Evolutionary conservation across 2,329 filamentous ascomycete genomes (phyloP), one percentile per base, ranked within the genome.

Genomic region (Alternaria brassicae): DNA sequence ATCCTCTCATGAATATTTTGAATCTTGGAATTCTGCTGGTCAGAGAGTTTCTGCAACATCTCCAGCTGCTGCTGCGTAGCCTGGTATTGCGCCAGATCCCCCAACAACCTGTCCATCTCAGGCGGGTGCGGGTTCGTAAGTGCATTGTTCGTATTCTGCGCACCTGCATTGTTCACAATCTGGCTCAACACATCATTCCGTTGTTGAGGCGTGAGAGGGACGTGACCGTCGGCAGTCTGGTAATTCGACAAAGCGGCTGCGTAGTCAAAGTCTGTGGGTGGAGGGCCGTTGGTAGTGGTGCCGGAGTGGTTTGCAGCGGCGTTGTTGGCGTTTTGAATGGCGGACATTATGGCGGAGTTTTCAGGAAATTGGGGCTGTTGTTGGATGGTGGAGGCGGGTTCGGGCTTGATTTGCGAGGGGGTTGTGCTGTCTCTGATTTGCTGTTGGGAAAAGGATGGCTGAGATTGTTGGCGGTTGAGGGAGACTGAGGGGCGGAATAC

Each of bases 31-130:
- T 90, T 88, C 71, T 97, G 93, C 60, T 94, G 88, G 23, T 87
- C 86, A 72, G 96, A 91, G 70, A 97, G 82, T 41, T 89, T 89
- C 63, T 91, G 87, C 2, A 98, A 83, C 28, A 90, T 85, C 51
- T 95, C 91, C 27, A 97, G 85, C 62, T 96, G 91, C 13, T 89
- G 83, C 61, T 90, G 85, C 4, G 90, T 93, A 60, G 86, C 86
- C 44, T 84, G 86, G 62, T 95, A 85, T 37, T 88, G 84, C 50
- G 86, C 83, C 19, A 92, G 80, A 13, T 82, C 80, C 1, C 84
- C 83, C 76, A 86, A 83, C 19, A 92, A 79, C n/a, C 81, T 79
- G 1, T 83, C 82, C 78, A 86, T 83, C 1, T 82, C 78, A 0
- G 85, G 85, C 0, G 86, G 75, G 12, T 78, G 81, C 3, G 85